phyloP scores from a whole-genome alignment of 345 rosid species.

The Passiflora organensis region DNA sequence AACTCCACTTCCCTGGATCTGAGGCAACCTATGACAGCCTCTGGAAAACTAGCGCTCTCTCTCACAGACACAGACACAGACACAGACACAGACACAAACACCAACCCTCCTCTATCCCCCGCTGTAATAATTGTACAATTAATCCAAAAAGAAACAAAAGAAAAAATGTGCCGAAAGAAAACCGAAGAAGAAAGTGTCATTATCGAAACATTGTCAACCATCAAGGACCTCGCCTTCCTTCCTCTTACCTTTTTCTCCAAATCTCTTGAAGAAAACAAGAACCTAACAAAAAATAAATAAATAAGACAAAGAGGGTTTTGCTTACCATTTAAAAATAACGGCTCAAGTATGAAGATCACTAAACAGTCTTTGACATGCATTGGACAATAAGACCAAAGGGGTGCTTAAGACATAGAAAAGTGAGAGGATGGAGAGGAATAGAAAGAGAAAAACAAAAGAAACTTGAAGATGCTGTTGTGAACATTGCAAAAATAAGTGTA shows the following conservation, averaged over 20 bases:
- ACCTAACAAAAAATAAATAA: slow-evolving; percentile 7
- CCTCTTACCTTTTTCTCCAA: neutral
- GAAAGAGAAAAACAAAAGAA: neutral
- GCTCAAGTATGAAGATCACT: slow-evolving; percentile 17
- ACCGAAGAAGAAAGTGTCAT: neutral
- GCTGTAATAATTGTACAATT: slow-evolving; percentile 20
- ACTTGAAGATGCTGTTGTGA: neutral
- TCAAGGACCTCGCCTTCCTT: slow-evolving; percentile 1
- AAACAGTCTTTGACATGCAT: neutral
- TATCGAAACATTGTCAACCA: slow-evolving; percentile 19
- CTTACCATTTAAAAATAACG: slow-evolving; percentile 24
- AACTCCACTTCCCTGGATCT: slow-evolving; percentile 53
- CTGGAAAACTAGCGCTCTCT: slow-evolving; percentile 21
- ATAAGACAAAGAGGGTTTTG: slow-evolving; percentile 9
- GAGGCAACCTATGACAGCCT: slow-evolving; percentile 55
- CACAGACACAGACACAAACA: too few relatives aligned
- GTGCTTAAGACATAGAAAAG: slow-evolving; percentile 10
- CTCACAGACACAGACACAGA: slow-evolving; percentile 5
- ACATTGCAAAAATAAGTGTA: neutral
- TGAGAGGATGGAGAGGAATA: slow-evolving; percentile 10
- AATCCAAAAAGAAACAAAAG: slow-evolving; percentile 8
- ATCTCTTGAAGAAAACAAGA: neutral
- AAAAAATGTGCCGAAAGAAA: slow-evolving; percentile 5
- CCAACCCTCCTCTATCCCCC: too few relatives aligned
- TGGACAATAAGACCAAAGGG: slow-evolving; percentile 3